Percentiles rank a stretch among this genome's conserved stretches.
Evolutionary conservation across 2,329 filamentous ascomycete species (phyloP).

Genomic region (Pyricularia grisea): DNA sequence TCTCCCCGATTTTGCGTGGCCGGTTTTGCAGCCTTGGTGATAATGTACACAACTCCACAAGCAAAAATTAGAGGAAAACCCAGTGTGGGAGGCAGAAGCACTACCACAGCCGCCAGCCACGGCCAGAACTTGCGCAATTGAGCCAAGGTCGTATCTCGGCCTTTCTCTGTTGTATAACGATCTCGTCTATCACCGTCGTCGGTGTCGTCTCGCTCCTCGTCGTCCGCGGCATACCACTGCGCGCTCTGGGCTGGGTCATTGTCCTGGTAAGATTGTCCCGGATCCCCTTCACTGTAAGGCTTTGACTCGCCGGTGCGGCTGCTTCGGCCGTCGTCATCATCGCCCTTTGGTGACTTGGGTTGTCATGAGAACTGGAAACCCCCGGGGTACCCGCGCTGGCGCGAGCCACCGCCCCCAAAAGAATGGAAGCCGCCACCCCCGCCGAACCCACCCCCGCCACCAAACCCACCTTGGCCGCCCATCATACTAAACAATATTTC

Average conservation of each 20-base stretch:
- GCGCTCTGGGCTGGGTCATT: too few relatives aligned
- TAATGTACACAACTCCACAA: constrained; percentile 29
- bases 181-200: constrained; percentile 18
- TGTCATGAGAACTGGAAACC: constrained; percentile 41
- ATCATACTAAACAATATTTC: constrained; percentile 81
- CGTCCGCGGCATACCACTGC: constrained; percentile 15
- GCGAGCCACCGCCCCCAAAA: constrained; percentile 28
- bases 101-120: constrained; percentile 30
- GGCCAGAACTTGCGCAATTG: constrained; percentile 32
- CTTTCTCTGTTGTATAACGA: constrained; percentile 20
- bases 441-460: constrained; percentile 38
- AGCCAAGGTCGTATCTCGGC: constrained; percentile 28
- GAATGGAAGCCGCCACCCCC: constrained; percentile 34
- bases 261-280: not conserved
- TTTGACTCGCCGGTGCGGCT: not conserved
- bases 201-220: constrained; percentile 20
- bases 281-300: not conserved
- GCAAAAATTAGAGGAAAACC: constrained; percentile 24
- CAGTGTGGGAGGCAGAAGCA: constrained; percentile 36
- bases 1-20: not conserved
- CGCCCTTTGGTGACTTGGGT: constrained; percentile 22
- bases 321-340: constrained; percentile 14
- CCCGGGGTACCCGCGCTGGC: constrained; percentile 25
- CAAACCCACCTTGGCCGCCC: constrained; percentile 52
- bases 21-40: constrained; percentile 15